Base-by-base conservation (phyloP, 805 yeast species). In the Starmera caribaea region DNA sequence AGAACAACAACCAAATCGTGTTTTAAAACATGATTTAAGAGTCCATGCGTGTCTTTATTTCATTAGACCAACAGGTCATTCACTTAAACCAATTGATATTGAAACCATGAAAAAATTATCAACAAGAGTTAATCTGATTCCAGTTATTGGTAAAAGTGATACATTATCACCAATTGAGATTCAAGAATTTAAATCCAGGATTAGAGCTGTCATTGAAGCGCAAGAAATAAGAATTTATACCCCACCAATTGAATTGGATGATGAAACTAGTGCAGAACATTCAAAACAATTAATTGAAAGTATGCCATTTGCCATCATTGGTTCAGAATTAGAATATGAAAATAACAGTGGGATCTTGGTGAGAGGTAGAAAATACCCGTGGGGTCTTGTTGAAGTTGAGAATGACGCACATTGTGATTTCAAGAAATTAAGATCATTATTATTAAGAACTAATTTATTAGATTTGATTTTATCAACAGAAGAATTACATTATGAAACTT, bases 31-130 rank as follows among this genome's bases (percentile, higher is more conserved):
- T 50, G 97, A 89, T 62, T 65, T 86, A 47, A 75, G 97, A 53
- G 96, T 89, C 30, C 95, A 89, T 55, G 95, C 88, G 2, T 85
- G 94, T 58, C 65, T 89, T 35, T 89, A 88, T 63, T 88, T 89
- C 57, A 81, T 89, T 47, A 78, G 90, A 56, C 97, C 97, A 35
- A 83, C 94, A 2, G 95, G 94, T 16, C 95, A 86, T 57, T 77
- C 88, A 31, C 69, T 89, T 51, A 81, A 82, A 57, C 95, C 95
- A 8, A 66, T 89, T 50, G 97, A 89, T 62, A 80, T 89, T 46
- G 87, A 79, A 59, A 79, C 84, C 32, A 86, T 89, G 96, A 82
- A 83, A 63, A 79, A 81, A 53, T 65, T 89, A 41, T 74, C 86
- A 32, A 68, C 81, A 12, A 71, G 95, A 48, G 94, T 84, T 35